phyloP scores from a whole-genome alignment of 306 rosid species.

The Sesbania bispinosa region DNA sequence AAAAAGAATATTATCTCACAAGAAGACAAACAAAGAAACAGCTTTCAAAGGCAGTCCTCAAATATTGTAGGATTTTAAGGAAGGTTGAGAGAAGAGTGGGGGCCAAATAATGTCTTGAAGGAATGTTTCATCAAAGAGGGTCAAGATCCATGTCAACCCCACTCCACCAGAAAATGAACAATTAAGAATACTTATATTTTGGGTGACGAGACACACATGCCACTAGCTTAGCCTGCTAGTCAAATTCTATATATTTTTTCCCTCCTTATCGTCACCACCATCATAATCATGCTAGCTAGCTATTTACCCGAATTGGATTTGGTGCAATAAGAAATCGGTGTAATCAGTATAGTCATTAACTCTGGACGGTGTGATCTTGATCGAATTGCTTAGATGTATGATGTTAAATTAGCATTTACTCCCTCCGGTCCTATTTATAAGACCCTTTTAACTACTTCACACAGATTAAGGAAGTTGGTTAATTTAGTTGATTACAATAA shows the following conservation, averaged over 20 bases:
- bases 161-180: slow-evolving; percentile 46
- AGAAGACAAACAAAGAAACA: slow-evolving; percentile 49
- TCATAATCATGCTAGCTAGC: slow-evolving; percentile 33
- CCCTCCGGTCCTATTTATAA: too few species aligned
- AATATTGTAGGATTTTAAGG: slow-evolving; percentile 51
- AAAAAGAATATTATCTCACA: slow-evolving; percentile 20
- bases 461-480: too few species aligned
- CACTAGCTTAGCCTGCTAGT: slow-evolving; percentile 36
- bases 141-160: slow-evolving; percentile 94
- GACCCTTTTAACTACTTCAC: too few species aligned
- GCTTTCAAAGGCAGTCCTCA: slow-evolving; percentile 49
- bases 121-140: slow-evolving; percentile 87
- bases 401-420: too few species aligned
- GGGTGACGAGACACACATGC: slow-evolving; percentile 50
- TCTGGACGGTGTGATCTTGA: too few species aligned
- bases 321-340: too few species aligned
- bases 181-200: slow-evolving; percentile 26
- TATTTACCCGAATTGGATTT: slow-evolving; percentile 3
- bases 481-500: too few species aligned
- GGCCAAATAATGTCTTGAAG: slow-evolving; percentile 42
- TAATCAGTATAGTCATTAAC: too few species aligned
- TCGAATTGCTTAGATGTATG: too few species aligned
- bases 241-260: slow-evolving; percentile 43
- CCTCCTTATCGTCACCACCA: slow-evolving; percentile 24
- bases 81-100: slow-evolving; percentile 40